Evolutionary conservation across 148 eudicot species (phyloP).

Genomic region (Nepenthes gracilis): DNA sequence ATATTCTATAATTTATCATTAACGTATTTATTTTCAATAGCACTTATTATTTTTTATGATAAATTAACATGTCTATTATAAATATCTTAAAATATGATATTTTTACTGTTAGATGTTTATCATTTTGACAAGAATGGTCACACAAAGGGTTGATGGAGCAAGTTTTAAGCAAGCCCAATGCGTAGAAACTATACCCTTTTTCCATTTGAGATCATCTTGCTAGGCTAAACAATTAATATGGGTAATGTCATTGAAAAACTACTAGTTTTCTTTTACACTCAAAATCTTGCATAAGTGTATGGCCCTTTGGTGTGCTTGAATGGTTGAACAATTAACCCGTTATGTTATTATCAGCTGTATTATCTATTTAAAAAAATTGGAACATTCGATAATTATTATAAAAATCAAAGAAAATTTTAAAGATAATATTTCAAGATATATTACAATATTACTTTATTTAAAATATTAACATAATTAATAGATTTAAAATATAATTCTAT

Average conservation of each 20-base stretch:
- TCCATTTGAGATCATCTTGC: constrained; percentile 93
- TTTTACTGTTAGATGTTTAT: not conserved
- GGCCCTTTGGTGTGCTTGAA: not conserved
- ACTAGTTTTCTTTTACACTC: not conserved
- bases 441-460: no score
- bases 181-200: constrained; percentile 64
- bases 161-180: constrained; percentile 93
- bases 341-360: no score
- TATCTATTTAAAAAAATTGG: not conserved
- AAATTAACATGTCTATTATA: no score
- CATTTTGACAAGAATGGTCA: constrained; percentile 36
- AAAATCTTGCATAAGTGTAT: not conserved
- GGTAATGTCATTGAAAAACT: constrained; percentile 86
- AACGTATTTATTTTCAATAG: no score
- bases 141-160: constrained; percentile 90
- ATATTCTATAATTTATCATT: no score
- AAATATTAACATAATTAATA: no score
- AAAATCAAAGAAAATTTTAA: no score
- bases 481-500: no score
- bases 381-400: no score
- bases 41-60: no score
- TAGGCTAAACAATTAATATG: no score
- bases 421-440: no score
- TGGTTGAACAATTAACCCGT: not conserved
- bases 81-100: not conserved